Base-by-base conservation (phyloP, 163 green algal species). In the Dunaliella salina region DNA sequence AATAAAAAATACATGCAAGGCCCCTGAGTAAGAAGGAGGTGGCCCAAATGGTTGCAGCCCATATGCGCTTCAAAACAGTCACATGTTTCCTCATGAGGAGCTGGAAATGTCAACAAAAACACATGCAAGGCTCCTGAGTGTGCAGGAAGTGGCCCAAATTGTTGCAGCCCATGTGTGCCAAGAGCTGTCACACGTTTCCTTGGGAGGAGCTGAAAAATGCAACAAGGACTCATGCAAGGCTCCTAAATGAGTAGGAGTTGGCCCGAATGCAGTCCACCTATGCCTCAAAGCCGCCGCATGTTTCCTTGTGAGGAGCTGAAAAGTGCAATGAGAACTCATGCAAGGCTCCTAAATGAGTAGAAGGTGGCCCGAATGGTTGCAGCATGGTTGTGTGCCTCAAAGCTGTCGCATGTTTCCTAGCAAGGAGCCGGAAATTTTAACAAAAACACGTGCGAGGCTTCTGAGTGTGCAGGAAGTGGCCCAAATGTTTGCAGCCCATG, bases 21-120 rank as follows among this genome's bases (percentile, higher is more conserved):
- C n/a, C n/a, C n/a, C n/a, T n/a, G n/a, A n/a, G n/a, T n/a, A n/a
- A n/a, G n/a, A 3, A 50, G 40, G 8, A 50, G 8, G 8, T 50
- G 40, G 3, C 40, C 3, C 40, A 3, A 50, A 8, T 8, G 40
- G 40, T 50, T 50, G 40, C 40, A 50, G 40, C 4, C 94, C 85
- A 98, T 92, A 90, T 98, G 95, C 59, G 94, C 85, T 91, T 98
- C 96, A 82, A 98, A 94, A 20, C 94, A 94, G 63, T 98, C 94
- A 22, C 85, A 82, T 3, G 94, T 98, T 79, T 90, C 86, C 46
- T 85, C 33, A 72, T 8, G 8, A 8, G 8, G 8, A 50, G 40
- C 40, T 50, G 40, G 40, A 50, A 50, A n/a, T n/a, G n/a, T n/a
- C n/a, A n/a, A n/a, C n/a, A n/a, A n/a, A n/a, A n/a, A n/a, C n/a